Evolutionary conservation across 73 alveolate genomes (phyloP).

Genomic region (Loxodes magnus): DNA sequence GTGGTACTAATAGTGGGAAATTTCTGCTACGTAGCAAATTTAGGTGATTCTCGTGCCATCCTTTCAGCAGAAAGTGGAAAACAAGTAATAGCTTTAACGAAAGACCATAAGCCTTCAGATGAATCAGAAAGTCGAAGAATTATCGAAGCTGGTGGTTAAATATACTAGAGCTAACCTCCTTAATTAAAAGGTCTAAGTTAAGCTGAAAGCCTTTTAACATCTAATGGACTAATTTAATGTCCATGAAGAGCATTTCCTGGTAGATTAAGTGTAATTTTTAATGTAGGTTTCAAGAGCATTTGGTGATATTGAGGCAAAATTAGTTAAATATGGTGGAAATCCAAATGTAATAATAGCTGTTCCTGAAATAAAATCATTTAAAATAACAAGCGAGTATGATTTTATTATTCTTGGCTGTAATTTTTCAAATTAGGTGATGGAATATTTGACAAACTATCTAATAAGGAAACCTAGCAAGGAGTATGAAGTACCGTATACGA

Average conservation of each 20-base stretch:
- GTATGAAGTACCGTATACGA: neutral
- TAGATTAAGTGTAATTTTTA: too few relatives aligned
- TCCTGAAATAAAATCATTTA: constrained; percentile 56
- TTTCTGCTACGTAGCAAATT: constrained; percentile 75
- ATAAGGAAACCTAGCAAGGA: constrained; percentile 15
- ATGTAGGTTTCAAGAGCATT: constrained; percentile 66
- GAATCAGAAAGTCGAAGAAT: constrained; percentile 68
- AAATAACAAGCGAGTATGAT: constrained; percentile 51
- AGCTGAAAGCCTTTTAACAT: too few relatives aligned
- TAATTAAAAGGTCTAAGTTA: neutral
- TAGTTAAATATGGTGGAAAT: constrained; percentile 32
- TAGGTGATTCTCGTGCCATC: constrained; percentile 93
- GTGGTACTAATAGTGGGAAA: constrained; percentile 59
- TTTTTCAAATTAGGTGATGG: constrained; percentile 36
- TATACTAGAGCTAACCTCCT: constrained; percentile 28
- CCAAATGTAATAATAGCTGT: constrained; percentile 34
- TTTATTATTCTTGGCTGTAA: constrained; percentile 61
- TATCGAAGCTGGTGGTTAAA: constrained; percentile 65
- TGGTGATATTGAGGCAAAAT: constrained; percentile 63
- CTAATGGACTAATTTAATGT: too few relatives aligned
- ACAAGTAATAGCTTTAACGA: constrained; percentile 45
- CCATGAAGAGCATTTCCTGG: too few relatives aligned
- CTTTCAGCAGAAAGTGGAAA: constrained; percentile 54
- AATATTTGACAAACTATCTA: constrained; percentile 55
- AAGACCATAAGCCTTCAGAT: constrained; percentile 85